Base-by-base conservation (phyloP, 495 filamentous ascomycete species). In the Penicillium ucsense region DNA sequence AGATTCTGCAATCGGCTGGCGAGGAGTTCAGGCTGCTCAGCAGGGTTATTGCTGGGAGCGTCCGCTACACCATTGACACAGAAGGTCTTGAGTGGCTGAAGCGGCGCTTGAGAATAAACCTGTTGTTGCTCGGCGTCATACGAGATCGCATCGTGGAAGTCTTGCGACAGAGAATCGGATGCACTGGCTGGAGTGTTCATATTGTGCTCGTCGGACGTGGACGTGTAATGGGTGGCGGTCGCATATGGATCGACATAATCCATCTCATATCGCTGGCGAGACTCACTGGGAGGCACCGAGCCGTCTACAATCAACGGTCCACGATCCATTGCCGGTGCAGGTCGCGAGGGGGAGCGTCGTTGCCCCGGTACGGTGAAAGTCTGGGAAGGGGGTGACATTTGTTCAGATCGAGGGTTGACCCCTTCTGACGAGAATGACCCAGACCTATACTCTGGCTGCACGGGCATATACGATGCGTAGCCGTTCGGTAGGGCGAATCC, bases 401-500 rank as follows among this genome's bases (percentile, higher is more conserved):
- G 51, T 6, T 67, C 65, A 38, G 56, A 53, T 4, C 56, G 44
- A n/a, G 49, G 43, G 12, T 45, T 51, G 2, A 43, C n/a, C n/a
- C 62, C 66, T 39, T 54, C 56, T 4, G 61, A 56, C 8, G 68
- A 62, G 20, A 71, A 57, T 4, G 62, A 52, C 30, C 57, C 55
- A 8, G 66, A 61, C 35, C 70, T 56, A 43, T 74, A 75, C 9
- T 73, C 67, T 35, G 63, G 64, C 6, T 61, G 57, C 35, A 62
- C 51, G 7, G 57, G 61, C 29, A 76, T 52, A 11, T 69, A 71
- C 6, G 74, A 67, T 12, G 76, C 51, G 35, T 71, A 65, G 45
- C 73, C 69, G 43, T 68, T 71, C 31, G 68, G 72, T 40, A 73
- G 59, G 4, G 70, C 57, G 11, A 78, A 48, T 20, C 79, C 78